Conservation (phyloP, 805 yeast species). For the Suhomyces canberraensis region DNA sequence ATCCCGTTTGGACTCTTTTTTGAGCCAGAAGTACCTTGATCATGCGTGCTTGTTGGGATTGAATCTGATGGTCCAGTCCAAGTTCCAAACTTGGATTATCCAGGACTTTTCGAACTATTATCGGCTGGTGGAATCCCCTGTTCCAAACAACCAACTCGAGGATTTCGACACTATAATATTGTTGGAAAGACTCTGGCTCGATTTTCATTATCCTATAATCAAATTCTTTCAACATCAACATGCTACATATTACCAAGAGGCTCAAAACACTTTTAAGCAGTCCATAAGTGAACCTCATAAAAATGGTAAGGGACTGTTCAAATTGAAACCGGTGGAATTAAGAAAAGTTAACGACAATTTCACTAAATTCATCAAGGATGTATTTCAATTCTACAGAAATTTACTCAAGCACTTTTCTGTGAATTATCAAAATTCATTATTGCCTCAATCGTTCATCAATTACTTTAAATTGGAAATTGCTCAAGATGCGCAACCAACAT, state of each 20-base stretch:
- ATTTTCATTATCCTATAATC: conserved; percentile 62
- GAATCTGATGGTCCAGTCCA: conserved; percentile 46
- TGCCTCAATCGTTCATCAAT: conserved; percentile 29
- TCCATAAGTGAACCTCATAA: neutral
- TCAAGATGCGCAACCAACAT: conserved; percentile 10
- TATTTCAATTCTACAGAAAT: conserved; percentile 45
- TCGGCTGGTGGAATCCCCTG: conserved; percentile 1
- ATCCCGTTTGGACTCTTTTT: conserved; percentile 25
- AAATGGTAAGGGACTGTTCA: conserved; percentile 15
- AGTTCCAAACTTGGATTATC: conserved; percentile 40
- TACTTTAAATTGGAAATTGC: conserved; percentile 24
- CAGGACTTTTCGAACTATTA: conserved; percentile 34
- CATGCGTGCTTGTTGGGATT: conserved; percentile 49
- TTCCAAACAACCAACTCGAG: conserved; percentile 16
- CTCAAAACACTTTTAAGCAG: conserved; percentile 16
- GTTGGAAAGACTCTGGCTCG: conserved; percentile 53
- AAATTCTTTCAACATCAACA: conserved; percentile 50
- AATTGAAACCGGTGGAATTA: conserved; percentile 47
- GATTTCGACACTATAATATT: conserved; percentile 37
- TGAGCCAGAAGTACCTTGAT: conserved; percentile 24
- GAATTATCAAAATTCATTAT: conserved; percentile 32
- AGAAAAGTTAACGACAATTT: conserved; percentile 53
- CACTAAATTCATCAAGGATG: conserved; percentile 46
- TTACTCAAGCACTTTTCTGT: conserved; percentile 41
- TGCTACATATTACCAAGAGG: conserved; percentile 19